Percentiles rank a stretch among this genome's conserved stretches.
These are phyloP conservation scores for Mrakia hoshinonis DNA, from an alignment of 768 basidiomycete genomes.

Conservation along the genomic window DNA sequence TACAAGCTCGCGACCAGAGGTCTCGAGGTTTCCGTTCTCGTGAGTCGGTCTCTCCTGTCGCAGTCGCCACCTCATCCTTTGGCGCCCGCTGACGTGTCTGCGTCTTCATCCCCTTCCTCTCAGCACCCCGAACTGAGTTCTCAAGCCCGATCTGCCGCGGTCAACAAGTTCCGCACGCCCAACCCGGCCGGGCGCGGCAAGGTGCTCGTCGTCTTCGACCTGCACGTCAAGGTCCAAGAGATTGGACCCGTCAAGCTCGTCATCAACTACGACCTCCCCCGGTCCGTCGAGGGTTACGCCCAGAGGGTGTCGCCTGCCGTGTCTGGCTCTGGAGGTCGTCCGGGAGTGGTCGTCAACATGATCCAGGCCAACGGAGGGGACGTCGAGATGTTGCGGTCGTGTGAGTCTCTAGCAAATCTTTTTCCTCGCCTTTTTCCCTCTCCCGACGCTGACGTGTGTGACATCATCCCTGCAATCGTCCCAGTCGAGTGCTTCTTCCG, in stretches of 20 bases:
- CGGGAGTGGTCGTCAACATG: constrained; percentile 90
- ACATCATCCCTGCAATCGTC: no score
- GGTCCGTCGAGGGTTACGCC: constrained; percentile 83
- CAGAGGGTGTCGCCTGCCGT: constrained; percentile 88
- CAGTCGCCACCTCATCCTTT: neutral
- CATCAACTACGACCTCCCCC: constrained; percentile 74
- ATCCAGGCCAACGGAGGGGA: constrained; percentile 96
- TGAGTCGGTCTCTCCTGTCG: constrained; percentile 44
- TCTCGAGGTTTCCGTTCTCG: constrained; percentile 78
- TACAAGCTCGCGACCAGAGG: constrained; percentile 80
- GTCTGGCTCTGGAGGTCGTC: constrained; percentile 64
- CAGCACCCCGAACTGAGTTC: constrained; percentile 92
- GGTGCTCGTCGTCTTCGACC: constrained; percentile 85
- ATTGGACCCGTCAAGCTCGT: constrained; percentile 83
- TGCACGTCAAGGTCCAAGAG: constrained; percentile 82
- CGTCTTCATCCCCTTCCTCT: constrained; percentile 25
- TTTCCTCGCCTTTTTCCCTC: no score
- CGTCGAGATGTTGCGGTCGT: constrained; percentile 94
- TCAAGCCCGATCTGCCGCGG: constrained; percentile 64
- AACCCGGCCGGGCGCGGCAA: constrained; percentile 42
- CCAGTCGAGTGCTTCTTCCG: constrained; percentile 76
- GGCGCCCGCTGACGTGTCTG: neutral
- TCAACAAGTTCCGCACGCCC: constrained; percentile 60
- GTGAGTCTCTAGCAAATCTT: constrained; percentile 37
- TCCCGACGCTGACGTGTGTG: no score